Evolutionary conservation across 2,329 filamentous ascomycete species (phyloP), one percentile per base, ranked within the genome.

Genomic region (Colletotrichum eleusines): DNA sequence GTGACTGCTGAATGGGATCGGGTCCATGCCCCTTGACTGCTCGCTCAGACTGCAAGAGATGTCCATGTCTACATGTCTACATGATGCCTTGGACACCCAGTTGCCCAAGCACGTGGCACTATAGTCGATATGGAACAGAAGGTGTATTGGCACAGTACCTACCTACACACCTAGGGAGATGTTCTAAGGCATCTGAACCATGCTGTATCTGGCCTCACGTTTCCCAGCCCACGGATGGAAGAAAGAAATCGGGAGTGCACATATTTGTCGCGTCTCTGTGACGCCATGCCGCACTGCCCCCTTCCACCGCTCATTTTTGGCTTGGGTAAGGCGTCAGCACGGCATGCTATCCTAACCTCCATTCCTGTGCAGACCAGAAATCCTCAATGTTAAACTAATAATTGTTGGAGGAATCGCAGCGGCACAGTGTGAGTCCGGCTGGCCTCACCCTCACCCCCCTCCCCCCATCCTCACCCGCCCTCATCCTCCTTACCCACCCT

Each of bases 391-490:
- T 23, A n/a, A n/a, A n/a, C n/a, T n/a, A n/a, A n/a, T n/a, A 54
- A 58, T 53, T 63, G 68, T 63, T 46, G n/a, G 53, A 71, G 57
- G 57, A 33, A 63, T 62, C 58, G 51, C 64, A 71, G 53, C n/a
- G 38, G 46, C 69, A 71, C 69, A 71, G 69, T 71, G 60, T 44
- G 23, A 54, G 60, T 16, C 46, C 53, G 60, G 65, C 64, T 53
- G 69, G 54, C 51, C 31, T 33, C 31, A 33, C 31, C 31, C 3
- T 7, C 31, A 51, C 40, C 28, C 51, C 18, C 18, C 14, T 8
- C 20, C 40, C 40, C 16, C 12, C 40, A 42, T 8, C 40, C 18
- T 44, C 42, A 44, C 20, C 42, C 42, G n/a, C 42, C 42, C 8
- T 44, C 42, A 44, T 42, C 16, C 6, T n/a, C 18, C 20, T 40